These are phyloP conservation scores for Phytopythium boreale DNA, from an alignment of 352 stramenopile genomes.

Conservation along the genomic window DNA sequence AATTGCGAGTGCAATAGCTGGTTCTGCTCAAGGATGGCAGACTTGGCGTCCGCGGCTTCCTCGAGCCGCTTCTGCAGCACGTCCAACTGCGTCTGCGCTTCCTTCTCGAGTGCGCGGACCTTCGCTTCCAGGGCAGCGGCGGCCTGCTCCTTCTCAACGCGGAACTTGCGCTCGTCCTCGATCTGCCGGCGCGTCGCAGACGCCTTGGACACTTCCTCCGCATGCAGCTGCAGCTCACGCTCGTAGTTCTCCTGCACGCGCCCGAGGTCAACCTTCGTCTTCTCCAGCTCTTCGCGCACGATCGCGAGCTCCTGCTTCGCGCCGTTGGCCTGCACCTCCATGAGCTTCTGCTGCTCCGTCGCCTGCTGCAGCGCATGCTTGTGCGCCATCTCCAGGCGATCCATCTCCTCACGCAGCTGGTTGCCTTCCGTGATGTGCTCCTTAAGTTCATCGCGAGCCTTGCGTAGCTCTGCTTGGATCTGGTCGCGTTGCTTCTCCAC, in stretches of 20 bases:
- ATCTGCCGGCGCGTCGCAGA: slow-evolving; percentile 47
- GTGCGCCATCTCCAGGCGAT: slow-evolving; percentile 33
- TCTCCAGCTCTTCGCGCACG: slow-evolving; percentile 42
- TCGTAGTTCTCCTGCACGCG: slow-evolving; percentile 78
- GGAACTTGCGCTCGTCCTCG: slow-evolving; percentile 40
- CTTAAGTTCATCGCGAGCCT: slow-evolving; percentile 47
- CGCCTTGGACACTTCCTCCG: slow-evolving; percentile 54
- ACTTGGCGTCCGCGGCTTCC: slow-evolving; percentile 48
- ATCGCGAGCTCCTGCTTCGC: slow-evolving; percentile 40
- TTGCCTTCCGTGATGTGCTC: slow-evolving; percentile 59
- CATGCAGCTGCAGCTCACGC: slow-evolving; percentile 78
- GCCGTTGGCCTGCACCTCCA: slow-evolving; percentile 41
- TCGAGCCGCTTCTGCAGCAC: slow-evolving; percentile 48
- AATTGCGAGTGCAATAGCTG: slow-evolving; percentile 72
- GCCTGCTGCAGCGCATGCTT: slow-evolving; percentile 34
- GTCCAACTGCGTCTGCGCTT: slow-evolving; percentile 28
- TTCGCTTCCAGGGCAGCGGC: slow-evolving; percentile 41
- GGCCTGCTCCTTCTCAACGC: slow-evolving; percentile 31
- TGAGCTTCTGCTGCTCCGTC: slow-evolving; percentile 42
- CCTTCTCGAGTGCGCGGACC: slow-evolving; percentile 33
- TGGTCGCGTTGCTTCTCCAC: slow-evolving; percentile 36
- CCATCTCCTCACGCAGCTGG: slow-evolving; percentile 64
- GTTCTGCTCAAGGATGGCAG: slow-evolving; percentile 59
- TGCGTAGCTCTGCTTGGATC: slow-evolving; percentile 42
- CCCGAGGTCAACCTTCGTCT: slow-evolving; percentile 40